Conservation (phyloP, 1,284 basidiomycete genomes). For the Ceratobasidium sp. region DNA sequence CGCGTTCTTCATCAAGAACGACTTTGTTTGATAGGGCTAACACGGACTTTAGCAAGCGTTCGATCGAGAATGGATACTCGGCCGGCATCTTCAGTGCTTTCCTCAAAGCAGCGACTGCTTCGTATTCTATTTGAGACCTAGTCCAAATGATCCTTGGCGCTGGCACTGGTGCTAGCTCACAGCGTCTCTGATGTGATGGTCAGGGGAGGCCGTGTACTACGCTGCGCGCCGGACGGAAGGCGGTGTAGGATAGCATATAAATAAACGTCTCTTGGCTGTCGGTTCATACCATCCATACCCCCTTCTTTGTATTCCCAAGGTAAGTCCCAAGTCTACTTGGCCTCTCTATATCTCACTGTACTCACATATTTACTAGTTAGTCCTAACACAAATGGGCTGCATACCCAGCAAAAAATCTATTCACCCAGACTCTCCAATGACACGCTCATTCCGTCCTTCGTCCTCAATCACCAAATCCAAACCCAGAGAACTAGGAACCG, state of each 20-base stretch:
- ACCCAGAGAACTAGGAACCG: background rate
- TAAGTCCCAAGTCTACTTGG: background rate
- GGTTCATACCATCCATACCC: background rate
- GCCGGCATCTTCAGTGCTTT: no score
- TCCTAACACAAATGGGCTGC: conserved; percentile 10
- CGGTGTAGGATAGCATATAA: background rate
- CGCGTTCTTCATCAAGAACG: no score
- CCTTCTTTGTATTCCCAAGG: background rate
- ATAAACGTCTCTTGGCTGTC: background rate
- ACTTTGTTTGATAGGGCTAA: no score
- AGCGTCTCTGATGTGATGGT: background rate
- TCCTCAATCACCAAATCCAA: background rate
- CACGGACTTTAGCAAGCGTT: no score
- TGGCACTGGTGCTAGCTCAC: background rate
- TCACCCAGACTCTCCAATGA: conserved; percentile 13
- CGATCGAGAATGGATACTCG: no score
- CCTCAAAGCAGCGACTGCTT: background rate
- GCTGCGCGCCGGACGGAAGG: background rate
- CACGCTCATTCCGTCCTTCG: background rate
- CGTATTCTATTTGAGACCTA: background rate
- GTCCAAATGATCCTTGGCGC: background rate
- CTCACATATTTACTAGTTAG: background rate
- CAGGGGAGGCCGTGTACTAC: background rate
- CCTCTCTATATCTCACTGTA: background rate
- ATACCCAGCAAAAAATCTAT: conserved; percentile 16